phyloP scores from a whole-genome alignment of 495 filamentous ascomycete species.

The Parmelia sp. region DNA sequence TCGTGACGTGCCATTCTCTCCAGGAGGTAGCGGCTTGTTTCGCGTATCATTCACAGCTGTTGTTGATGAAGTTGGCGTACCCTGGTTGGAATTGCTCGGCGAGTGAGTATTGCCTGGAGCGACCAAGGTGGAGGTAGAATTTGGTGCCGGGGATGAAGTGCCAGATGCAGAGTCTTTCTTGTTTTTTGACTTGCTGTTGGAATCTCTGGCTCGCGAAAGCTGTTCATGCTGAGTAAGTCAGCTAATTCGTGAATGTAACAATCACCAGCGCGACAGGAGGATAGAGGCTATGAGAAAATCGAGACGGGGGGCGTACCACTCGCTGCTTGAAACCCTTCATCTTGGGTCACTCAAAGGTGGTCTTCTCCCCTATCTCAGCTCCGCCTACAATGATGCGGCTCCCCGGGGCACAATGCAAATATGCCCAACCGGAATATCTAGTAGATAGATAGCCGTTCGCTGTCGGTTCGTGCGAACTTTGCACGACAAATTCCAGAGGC shows the following conservation, averaged over 20 bases:
- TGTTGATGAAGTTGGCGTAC: conserved; percentile 76
- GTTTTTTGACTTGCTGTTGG: conserved; percentile 79
- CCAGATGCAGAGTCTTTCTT: conserved; percentile 86
- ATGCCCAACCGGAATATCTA: background rate
- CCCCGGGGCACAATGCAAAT: background rate
- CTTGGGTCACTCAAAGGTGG: conserved; percentile 34
- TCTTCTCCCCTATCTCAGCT: background rate
- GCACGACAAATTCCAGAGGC: background rate
- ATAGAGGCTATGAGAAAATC: conserved; percentile 22
- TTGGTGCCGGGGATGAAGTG: conserved; percentile 66
- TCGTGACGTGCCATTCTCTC: conserved; percentile 53
- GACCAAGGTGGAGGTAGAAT: conserved; percentile 41
- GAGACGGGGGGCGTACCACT: conserved; percentile 65
- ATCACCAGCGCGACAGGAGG: conserved; percentile 25
- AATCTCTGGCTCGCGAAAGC: conserved; percentile 92
- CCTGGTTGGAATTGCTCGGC: conserved; percentile 55
- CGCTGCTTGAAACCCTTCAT: conserved; percentile 98
- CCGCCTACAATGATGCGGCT: background rate
- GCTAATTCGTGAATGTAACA: conserved; percentile 20
- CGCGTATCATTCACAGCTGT: conserved; percentile 78
- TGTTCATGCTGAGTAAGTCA: conserved; percentile 59
- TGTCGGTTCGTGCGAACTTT: background rate
- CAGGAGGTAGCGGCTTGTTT: conserved; percentile 69
- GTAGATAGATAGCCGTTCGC: background rate
- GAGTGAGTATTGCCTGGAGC: conserved; percentile 51